Base-by-base conservation (phyloP, 768 basidiomycete species). In the Leucosporidium creatinivorum region DNA sequence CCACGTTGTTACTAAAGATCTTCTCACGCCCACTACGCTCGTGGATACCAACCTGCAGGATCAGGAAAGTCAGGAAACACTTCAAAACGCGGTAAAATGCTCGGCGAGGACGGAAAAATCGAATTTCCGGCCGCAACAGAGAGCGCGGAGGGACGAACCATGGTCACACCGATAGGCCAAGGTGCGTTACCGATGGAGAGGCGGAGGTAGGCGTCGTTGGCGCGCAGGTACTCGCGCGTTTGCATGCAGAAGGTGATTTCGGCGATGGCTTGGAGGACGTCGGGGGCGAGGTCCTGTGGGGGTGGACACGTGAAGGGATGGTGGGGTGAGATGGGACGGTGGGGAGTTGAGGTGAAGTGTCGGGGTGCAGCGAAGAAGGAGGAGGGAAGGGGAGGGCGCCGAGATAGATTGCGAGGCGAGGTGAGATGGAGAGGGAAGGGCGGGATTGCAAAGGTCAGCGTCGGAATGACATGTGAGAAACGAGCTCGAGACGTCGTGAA, bases 81-180 rank as follows among this genome's bases (percentile, higher is more conserved):
- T 17, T 28, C 2, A 7, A 15, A 56, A 18, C 13, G 21, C 23
- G 15, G 26, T 52, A 52, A 25, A 8, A 23, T 25, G 33, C 33
- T 33, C 33, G 33, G 33, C 33, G 33, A 33, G 33, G 33, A 33
- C 33, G 33, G 33, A 33, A 33, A 33, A 33, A 33, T 33, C 33
- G 33, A 10, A 4, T 10, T 33, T 33, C 33, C 33, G 5, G 33
- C 33, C 33, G 5, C 17, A 5, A 26, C 18, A 25, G 2, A 23
- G n/a, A 33, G 60, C 13, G 13, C 8, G n/a, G 21, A n/a, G 44
- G 1, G 33, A 31, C 36, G 33, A 80, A 98, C 96, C 89, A 94
- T 94, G 68, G 96, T 99, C 13, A 99, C 96, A 52, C 96, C 96
- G 75, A 99, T 99, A 2, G 96, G 96, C 96, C 96, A 99, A 4